Evolutionary conservation across 306 rosid genomes (phyloP).

Genomic region (Lathyrus oleraceus): DNA sequence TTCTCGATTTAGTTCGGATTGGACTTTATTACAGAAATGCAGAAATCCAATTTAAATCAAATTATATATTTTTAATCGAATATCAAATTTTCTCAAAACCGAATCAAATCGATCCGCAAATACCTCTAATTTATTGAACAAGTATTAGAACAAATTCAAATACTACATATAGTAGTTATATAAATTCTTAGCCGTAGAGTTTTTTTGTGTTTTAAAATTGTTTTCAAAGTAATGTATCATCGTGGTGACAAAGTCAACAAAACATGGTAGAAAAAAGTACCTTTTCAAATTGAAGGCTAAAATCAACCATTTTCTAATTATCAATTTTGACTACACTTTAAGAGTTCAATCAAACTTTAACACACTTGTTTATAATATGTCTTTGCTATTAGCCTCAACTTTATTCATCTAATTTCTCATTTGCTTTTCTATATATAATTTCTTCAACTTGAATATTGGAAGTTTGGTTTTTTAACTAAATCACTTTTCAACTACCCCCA

Average conservation of each 20-base stretch:
- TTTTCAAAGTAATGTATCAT: not conserved
- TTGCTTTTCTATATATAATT: not conserved
- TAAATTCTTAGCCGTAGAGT: too few relatives aligned
- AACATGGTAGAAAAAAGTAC: not conserved
- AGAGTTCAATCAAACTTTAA: constrained; percentile 4
- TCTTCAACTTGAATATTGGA: not conserved
- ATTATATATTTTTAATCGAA: too few relatives aligned
- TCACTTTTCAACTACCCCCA: constrained; percentile 18
- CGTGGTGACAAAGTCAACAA: not conserved
- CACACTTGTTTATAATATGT: not conserved
- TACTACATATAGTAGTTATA: too few relatives aligned
- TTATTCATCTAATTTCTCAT: not conserved
- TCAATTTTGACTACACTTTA: not conserved
- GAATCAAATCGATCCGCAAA: too few relatives aligned
- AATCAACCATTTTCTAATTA: too few relatives aligned
- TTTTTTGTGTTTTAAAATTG: too few relatives aligned
- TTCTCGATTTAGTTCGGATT: too few relatives aligned
- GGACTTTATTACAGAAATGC: too few relatives aligned
- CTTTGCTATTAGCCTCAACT: not conserved
- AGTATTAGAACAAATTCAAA: too few relatives aligned
- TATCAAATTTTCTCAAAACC: too few relatives aligned
- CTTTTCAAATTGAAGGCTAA: not conserved
- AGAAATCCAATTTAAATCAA: too few relatives aligned
- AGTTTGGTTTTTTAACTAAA: not conserved
- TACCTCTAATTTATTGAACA: too few relatives aligned